phyloP scores from a whole-genome alignment of 768 basidiomycete genomes.

The Coprinopsis strossmayeri region DNA sequence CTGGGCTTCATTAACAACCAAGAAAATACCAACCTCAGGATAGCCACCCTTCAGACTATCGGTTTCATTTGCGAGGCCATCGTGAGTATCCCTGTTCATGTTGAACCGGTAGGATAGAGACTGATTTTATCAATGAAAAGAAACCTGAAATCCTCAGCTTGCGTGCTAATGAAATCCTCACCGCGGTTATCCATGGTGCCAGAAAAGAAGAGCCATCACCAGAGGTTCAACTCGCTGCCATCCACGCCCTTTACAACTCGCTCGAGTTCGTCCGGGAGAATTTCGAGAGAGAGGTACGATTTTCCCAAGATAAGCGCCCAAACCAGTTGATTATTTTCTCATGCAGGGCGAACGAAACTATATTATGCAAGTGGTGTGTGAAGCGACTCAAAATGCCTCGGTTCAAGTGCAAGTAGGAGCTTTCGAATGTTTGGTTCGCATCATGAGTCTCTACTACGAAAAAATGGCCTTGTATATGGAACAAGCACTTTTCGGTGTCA shows the following conservation, averaged over 20 bases:
- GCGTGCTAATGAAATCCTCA: constrained; percentile 95
- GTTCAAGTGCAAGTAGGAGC: constrained; percentile 90
- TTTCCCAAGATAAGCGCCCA: constrained; percentile 4
- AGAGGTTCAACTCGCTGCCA: constrained; percentile 91
- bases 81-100: constrained; percentile 51
- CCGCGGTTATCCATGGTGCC: constrained; percentile 97
- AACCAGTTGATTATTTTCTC: constrained; percentile 8
- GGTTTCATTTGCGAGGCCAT: constrained; percentile 97
- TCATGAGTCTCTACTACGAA: constrained; percentile 98
- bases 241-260: constrained; percentile 90
- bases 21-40: constrained; percentile 65
- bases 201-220: constrained; percentile 88
- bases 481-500: constrained; percentile 91
- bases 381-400: constrained; percentile 84
- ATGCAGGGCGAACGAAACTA: constrained; percentile 94
- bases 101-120: constrained; percentile 1
- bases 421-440: constrained; percentile 91
- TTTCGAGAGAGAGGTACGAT: constrained; percentile 89
- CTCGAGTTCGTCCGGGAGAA: constrained; percentile 97
- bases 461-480: constrained; percentile 99
- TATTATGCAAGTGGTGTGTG: constrained; percentile 99
- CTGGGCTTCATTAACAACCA: constrained; percentile 81
- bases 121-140: constrained; percentile 35
- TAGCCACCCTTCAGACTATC: constrained; percentile 90
- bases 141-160: constrained; percentile 87